A percentile compares a stretch with the other conserved stretches of the same genome.
phyloP scores from a whole-genome alignment of 352 stramenopile species.

The Phytophthora syringae region DNA sequence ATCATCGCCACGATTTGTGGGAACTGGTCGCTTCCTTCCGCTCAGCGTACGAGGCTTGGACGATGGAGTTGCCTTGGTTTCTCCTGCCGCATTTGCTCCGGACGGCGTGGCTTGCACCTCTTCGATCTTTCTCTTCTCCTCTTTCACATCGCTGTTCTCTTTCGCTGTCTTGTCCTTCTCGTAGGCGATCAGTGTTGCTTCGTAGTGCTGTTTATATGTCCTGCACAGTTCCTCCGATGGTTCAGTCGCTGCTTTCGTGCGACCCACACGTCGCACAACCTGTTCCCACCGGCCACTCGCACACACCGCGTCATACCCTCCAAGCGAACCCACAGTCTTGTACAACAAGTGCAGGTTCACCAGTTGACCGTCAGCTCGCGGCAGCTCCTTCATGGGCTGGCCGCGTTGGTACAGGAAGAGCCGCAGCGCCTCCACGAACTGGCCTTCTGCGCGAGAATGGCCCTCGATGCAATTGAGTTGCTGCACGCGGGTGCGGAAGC shows the following conservation, averaged over 20 bases:
- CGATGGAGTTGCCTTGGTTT: constrained; percentile 46
- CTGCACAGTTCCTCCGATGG: constrained; percentile 55
- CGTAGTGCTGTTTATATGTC: constrained; percentile 64
- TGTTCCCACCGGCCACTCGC: constrained; percentile 47
- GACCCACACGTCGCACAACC: constrained; percentile 68
- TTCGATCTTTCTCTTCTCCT: constrained; percentile 17
- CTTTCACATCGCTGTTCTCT: constrained; percentile 7
- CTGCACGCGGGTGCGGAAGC: constrained; percentile 96
- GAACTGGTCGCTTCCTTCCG: constrained; percentile 39
- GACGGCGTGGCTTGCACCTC: constrained; percentile 24
- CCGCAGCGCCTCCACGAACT: constrained; percentile 81
- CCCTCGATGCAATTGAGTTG: constrained; percentile 93
- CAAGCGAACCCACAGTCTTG: constrained; percentile 62
- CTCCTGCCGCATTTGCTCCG: constrained; percentile 1
- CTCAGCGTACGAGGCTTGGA: constrained; percentile 60
- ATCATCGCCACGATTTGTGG: constrained; percentile 14
- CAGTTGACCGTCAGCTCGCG: constrained; percentile 72
- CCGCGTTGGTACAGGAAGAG: constrained; percentile 86
- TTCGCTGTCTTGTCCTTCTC: constrained; percentile 46
- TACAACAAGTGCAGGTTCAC: constrained; percentile 77
- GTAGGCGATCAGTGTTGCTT: constrained; percentile 56
- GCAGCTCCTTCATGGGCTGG: constrained; percentile 80
- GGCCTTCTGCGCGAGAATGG: constrained; percentile 76
- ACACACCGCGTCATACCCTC: constrained; percentile 60
- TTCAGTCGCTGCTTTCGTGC: constrained; percentile 53